These are phyloP conservation scores for Lycium ferocissimum DNA, from an alignment of 257 asterid genomes.

Conservation along the genomic window DNA sequence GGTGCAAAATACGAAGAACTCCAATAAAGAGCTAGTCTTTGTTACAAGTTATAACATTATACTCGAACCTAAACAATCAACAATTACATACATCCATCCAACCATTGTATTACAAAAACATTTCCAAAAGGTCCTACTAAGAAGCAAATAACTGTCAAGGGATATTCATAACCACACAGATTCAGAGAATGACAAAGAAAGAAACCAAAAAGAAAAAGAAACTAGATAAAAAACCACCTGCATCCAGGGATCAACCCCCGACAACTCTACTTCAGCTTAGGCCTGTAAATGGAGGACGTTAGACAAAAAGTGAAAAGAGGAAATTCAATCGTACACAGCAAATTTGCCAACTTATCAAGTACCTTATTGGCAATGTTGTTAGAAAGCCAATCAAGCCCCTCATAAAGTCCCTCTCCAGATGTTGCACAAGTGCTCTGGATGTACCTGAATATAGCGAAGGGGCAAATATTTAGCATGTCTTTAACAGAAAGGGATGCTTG, in stretches of 20 bases:
- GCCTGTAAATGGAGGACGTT: constrained; percentile 20
- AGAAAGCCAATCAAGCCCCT: constrained; percentile 24
- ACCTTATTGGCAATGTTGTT: constrained; percentile 29
- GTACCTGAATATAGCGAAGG: background rate
- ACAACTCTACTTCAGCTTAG: background rate
- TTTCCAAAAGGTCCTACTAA: background rate
- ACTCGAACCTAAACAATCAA: constrained; percentile 16
- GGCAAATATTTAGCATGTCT: background rate
- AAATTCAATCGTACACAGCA: background rate
- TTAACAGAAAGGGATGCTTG: background rate
- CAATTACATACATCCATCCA: constrained; percentile 19
- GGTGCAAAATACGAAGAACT: no score
- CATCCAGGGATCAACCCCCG: constrained; percentile 24
- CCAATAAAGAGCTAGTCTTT: background rate
- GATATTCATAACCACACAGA: constrained; percentile 22
- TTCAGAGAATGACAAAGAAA: background rate
- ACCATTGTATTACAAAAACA: background rate
- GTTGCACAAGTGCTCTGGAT: constrained; percentile 29
- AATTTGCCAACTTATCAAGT: background rate
- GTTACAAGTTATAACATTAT: constrained; percentile 12
- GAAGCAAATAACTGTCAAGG: constrained; percentile 9
- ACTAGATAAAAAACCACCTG: constrained; percentile 24
- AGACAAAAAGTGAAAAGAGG: background rate
- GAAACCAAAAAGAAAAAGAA: background rate
- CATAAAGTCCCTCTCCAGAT: constrained; percentile 23